Evolutionary conservation across 2,329 filamentous ascomycete genomes (phyloP), one percentile per base, ranked within the genome.

Genomic region (Ceratocystis diversiconidia): DNA sequence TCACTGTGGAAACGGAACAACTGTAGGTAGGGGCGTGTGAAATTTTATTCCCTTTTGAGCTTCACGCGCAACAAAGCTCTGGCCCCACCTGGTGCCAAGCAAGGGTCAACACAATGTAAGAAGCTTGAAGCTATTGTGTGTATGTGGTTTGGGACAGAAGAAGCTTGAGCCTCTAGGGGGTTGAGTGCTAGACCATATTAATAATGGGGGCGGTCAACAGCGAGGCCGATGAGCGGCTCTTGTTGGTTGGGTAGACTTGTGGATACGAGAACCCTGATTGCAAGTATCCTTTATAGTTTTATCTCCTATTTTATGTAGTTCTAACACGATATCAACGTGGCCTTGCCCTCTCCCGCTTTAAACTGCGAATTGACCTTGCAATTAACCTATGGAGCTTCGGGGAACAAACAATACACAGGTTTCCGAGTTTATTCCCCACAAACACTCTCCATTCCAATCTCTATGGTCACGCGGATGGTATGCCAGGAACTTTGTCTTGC

Each of bases 401-500:
- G 19, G 48, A 50, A 25, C n/a, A 50, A 22, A 50, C 36, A 25
- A 25, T 25, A 50, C 28, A 30, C 5, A 57, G 22, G 22, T 32
- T 57, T 57, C 28, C 15, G 52, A 32, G 12, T 25, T 28, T 57
- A 15, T 57, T 57, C 52, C 52, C 52, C 52, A 57, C 52, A 57
- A 57, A 57, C 52, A 57, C 30, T 57, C 52, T 41, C 52, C 52
- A 57, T 57, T 57, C 52, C 52, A 57, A 32, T 25, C 52, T 28
- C 28, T 28, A 7, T 30, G 52, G 25, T 57, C 52, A 57, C 52
- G 52, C 52, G 52, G 52, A 57, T 17, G 30, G 22, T 57, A 28
- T 32, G 52, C 52, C 52, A 57, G 52, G 52, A 32, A 57, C 52
- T 57, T 57, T 57, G 52, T 57, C 52, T 57, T 32, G 52, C 52